Conservation (phyloP, 2,329 filamentous ascomycete genomes). For the Arachnopeziza araneosa region DNA sequence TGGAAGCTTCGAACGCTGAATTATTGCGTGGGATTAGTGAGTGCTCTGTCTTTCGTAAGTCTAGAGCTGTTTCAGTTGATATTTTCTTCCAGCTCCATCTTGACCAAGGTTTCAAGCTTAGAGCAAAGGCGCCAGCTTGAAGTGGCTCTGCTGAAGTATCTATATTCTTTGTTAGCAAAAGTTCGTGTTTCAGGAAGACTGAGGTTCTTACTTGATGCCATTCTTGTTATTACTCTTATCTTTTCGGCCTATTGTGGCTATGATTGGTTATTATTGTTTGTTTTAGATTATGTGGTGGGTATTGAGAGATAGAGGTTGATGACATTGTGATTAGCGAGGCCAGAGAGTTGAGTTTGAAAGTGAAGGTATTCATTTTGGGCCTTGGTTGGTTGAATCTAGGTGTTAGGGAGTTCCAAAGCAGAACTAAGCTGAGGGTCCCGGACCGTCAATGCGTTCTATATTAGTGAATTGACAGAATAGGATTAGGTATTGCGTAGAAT, state of each 20-base stretch:
- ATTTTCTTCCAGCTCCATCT: not conserved
- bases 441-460: no score
- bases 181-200: not conserved
- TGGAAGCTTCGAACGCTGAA: not conserved
- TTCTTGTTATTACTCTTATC: not conserved
- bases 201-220: not conserved
- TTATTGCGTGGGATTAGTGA: not conserved
- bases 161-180: not conserved
- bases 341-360: not conserved
- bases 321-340: not conserved
- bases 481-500: no score
- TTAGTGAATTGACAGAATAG: no score
- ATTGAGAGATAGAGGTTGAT: not conserved
- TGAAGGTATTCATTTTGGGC: not conserved
- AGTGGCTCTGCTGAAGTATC: not conserved
- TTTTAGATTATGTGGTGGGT: not conserved
- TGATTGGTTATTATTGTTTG: not conserved
- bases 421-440: no score
- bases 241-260: not conserved
- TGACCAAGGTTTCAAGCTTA: not conserved
- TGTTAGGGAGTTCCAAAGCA: not conserved
- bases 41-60: not conserved
- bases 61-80: not conserved
- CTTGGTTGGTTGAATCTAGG: not conserved
- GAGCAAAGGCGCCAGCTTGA: not conserved